Evolutionary conservation across 345 rosid species (phyloP).

Genomic region (Populus ilicifolia): DNA sequence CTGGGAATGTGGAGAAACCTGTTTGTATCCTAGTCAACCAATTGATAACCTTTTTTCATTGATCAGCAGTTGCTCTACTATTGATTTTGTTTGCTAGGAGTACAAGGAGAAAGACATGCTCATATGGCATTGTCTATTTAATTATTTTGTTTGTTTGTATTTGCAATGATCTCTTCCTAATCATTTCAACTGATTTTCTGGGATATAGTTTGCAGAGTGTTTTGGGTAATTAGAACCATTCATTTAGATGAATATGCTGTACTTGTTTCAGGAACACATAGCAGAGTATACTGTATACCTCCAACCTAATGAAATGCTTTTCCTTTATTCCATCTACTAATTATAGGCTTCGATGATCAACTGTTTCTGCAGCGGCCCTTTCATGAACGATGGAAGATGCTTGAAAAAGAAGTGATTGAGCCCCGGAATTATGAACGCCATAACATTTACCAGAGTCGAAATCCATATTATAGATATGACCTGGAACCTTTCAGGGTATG

Average conservation of each 20-base stretch:
- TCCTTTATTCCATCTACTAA: constrained; percentile 19
- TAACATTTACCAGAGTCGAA: constrained; percentile 55
- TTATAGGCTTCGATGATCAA: constrained; percentile 4
- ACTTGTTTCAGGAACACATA: background rate
- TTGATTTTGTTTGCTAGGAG: background rate
- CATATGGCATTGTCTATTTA: background rate
- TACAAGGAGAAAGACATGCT: background rate
- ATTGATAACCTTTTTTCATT: background rate
- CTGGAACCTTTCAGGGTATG: constrained; percentile 95
- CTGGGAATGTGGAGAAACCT: background rate
- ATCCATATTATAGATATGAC: constrained; percentile 81
- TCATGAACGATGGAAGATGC: constrained; percentile 93
- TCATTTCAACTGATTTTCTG: background rate
- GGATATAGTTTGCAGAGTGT: background rate
- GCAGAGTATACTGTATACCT: background rate
- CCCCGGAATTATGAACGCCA: constrained; percentile 86
- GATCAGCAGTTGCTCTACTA: background rate
- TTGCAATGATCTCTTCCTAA: background rate
- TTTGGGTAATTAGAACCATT: background rate
- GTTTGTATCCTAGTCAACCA: background rate
- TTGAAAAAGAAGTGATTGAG: constrained; percentile 88
- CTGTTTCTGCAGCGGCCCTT: constrained; percentile 78
- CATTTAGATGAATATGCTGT: background rate
- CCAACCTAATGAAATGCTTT: background rate
- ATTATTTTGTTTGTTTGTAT: background rate